These are phyloP conservation scores for Elsinoe batatas DNA, from an alignment of 2,329 filamentous ascomycete species.

Conservation along the genomic window DNA sequence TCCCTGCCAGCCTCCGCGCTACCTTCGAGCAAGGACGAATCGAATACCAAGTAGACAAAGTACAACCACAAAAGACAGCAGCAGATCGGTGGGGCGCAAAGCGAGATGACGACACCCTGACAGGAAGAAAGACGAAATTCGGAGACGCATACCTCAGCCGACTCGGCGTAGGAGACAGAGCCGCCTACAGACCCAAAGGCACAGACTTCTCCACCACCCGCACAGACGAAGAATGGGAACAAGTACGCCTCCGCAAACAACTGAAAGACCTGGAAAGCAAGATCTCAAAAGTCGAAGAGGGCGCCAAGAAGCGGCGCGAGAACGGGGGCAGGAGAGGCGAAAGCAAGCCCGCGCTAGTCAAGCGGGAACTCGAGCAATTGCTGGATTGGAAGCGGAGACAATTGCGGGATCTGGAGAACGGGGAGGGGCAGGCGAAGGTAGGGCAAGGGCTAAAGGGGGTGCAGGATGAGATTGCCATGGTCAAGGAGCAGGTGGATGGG, in stretches of 20 bases:
- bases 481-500: conserved; percentile 91
- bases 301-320: conserved; percentile 41
- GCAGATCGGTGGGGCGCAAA: conserved; percentile 69
- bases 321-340: conserved; percentile 50
- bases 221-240: conserved; percentile 90
- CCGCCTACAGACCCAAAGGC: conserved; percentile 68
- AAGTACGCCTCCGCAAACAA: conserved; percentile 88
- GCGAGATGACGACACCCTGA: conserved; percentile 68
- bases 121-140: conserved; percentile 91
- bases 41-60: conserved; percentile 83
- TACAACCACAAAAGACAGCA: conserved; percentile 46
- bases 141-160: conserved; percentile 93
- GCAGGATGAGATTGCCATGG: conserved; percentile 73
- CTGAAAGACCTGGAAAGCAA: conserved; percentile 81
- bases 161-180: conserved; percentile 65
- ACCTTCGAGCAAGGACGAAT: conserved; percentile 95
- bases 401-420: conserved; percentile 64
- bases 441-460: conserved; percentile 68
- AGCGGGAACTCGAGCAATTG: conserved; percentile 86
- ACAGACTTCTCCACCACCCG: conserved; percentile 84
- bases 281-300: conserved; percentile 71
- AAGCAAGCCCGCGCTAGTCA: conserved; percentile 80
- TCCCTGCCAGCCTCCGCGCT: conserved; percentile 80
- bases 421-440: conserved; percentile 55
- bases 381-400: conserved; percentile 87